Evolutionary conservation across 1,139 yeast species (phyloP).

Genomic region (Debaryomycetaceae sp.): DNA sequence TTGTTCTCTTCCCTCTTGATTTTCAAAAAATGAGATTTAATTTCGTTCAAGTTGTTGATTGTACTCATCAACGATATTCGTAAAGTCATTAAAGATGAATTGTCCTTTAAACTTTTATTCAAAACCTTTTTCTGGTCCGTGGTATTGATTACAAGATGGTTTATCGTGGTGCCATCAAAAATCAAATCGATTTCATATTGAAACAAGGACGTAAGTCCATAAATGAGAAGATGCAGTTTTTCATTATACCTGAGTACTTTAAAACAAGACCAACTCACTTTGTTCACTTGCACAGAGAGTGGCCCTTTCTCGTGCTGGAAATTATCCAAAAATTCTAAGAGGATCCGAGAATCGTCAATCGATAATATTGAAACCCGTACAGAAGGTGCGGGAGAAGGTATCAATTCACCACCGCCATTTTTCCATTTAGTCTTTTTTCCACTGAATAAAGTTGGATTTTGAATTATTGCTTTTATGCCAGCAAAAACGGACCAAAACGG

Average conservation of each 20-base stretch:
- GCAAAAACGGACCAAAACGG: conserved; percentile 70
- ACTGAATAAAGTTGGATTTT: conserved; percentile 47
- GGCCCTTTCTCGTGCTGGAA: conserved; percentile 24
- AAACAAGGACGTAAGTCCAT: conserved; percentile 64
- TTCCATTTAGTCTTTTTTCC: conserved; percentile 44
- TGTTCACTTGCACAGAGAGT: conserved; percentile 53
- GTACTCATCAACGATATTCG: conserved; percentile 64
- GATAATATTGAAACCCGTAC: conserved; percentile 23
- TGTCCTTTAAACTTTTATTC: conserved; percentile 34
- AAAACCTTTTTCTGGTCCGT: conserved; percentile 27
- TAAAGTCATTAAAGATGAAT: conserved; percentile 56
- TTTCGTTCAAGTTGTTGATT: conserved; percentile 50
- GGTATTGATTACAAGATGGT: conserved; percentile 32
- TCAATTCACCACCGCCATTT: conserved; percentile 17
- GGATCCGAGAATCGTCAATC: conserved; percentile 36
- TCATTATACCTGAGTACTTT: conserved; percentile 38
- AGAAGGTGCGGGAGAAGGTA: conserved; percentile 5
- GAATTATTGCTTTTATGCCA: conserved; percentile 55
- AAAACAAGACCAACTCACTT: conserved; percentile 56
- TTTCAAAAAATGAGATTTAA: conserved; percentile 52
- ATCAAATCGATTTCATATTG: conserved; percentile 66
- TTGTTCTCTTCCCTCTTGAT: conserved; percentile 62
- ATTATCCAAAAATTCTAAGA: conserved; percentile 39
- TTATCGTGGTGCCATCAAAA: conserved; percentile 30
- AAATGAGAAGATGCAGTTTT: conserved; percentile 44